Evolutionary conservation across 352 stramenopile species (phyloP), one percentile per base, ranked within the genome.

Genomic region (Phytophthora pinifolia): DNA sequence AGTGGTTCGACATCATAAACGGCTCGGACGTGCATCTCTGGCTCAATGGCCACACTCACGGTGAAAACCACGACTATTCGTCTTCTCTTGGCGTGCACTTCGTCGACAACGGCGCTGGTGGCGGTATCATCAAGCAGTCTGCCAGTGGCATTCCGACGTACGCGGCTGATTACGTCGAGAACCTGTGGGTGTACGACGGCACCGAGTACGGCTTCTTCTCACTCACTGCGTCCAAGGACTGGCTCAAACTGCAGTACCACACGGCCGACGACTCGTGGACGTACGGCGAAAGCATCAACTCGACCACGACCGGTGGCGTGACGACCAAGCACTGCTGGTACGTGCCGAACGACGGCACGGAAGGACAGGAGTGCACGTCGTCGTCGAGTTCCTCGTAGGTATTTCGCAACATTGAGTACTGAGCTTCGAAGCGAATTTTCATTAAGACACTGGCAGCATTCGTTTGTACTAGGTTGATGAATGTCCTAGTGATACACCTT

Each of bases 111-210:
- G 80, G 80, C 12, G 80, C 77, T 22, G 80, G 80, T 22, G 80
- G 80, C 1, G 80, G 80, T 57, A 90, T 90, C 54, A 74, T 86
- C 58, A 87, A 77, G 42, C 60, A 85, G 46, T 87, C 81, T 34
- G 69, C 79, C 4, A 82, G 74, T 38, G 79, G 75, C 34, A 87
- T 89, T 33, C 76, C 79, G 0, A 70, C 62, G 3, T 82, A 85
- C 54, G 77, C 75, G 1, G 48, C 62, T 36, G 47, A 63, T 37
- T 76, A 79, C 12, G 60, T 91, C 3, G 59, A 74, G 37, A 87
- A 87, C 45, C 38, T 86, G 10, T 90, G 80, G 80, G 55, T 65
- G 14, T 83, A 79, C 31, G 61, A 62, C 12, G 74, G 77, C 18
- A 70, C 74, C 15, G 76, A 83, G 48, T 90, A 89, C 31, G 80